Evolutionary conservation across 768 basidiomycete species (phyloP).

Genomic region (Clitopilus passeckerianus): DNA sequence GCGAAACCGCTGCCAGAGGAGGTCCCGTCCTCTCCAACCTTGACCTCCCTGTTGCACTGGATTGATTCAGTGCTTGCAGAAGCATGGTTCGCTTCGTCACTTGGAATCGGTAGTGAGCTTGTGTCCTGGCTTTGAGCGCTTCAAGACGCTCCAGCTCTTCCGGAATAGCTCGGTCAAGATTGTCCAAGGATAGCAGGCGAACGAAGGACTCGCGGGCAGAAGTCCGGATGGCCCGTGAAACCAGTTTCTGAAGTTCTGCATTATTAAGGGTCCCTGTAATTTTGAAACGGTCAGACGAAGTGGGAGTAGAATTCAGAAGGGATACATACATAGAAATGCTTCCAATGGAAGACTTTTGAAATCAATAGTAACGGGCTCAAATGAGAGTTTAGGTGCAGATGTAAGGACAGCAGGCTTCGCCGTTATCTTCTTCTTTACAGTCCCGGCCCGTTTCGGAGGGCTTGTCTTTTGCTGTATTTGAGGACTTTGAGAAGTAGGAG

Average conservation of each 20-base stretch:
- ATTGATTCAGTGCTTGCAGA: slow-evolving; percentile 57
- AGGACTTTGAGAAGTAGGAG: slow-evolving; percentile 8
- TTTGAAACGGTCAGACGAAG: slow-evolving; percentile 1
- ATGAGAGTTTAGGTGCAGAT: slow-evolving; percentile 47
- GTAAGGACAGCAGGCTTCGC: slow-evolving; percentile 30
- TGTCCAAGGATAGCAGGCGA: slow-evolving; percentile 60
- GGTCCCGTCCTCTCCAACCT: slow-evolving; percentile 31
- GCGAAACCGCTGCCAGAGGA: slow-evolving; percentile 37
- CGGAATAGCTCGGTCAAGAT: slow-evolving; percentile 54
- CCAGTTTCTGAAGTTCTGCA: slow-evolving; percentile 61
- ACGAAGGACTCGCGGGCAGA: slow-evolving; percentile 69
- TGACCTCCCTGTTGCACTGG: slow-evolving; percentile 34
- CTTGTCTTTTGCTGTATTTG: slow-evolving; percentile 7
- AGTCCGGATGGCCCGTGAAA: slow-evolving; percentile 64
- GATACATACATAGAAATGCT: slow-evolving; percentile 49
- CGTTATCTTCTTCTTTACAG: slow-evolving; percentile 8
- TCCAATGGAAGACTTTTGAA: slow-evolving; percentile 71
- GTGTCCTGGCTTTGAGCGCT: slow-evolving; percentile 43
- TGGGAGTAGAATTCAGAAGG: neutral
- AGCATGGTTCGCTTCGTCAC: slow-evolving; percentile 65
- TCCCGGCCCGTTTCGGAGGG: slow-evolving; percentile 3
- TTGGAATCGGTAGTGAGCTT: slow-evolving; percentile 65
- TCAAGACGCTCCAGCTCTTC: slow-evolving; percentile 57
- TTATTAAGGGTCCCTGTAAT: slow-evolving; percentile 52
- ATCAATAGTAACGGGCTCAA: slow-evolving; percentile 50